Evolutionary conservation across 495 filamentous ascomycete species (phyloP).

Genomic region (Annulohypoxylon maeteangense): DNA sequence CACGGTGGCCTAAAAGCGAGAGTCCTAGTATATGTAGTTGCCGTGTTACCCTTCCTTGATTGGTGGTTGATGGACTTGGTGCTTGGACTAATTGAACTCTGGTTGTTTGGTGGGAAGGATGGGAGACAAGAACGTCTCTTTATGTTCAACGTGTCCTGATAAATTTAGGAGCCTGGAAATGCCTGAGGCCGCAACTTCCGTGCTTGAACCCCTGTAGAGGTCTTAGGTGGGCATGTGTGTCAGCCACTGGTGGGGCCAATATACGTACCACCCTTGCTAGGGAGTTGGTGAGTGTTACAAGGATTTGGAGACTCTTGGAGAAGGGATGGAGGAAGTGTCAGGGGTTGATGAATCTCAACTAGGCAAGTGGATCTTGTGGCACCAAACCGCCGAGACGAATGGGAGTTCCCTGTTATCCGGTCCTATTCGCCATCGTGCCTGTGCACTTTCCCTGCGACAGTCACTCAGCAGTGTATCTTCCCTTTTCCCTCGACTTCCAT

Average conservation of each 20-base stretch:
- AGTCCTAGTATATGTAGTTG: constrained; percentile 5
- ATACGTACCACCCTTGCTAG: constrained; percentile 19
- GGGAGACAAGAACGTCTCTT: constrained; percentile 38
- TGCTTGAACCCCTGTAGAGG: background rate
- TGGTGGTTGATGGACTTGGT: constrained; percentile 24
- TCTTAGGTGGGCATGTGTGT: constrained; percentile 37
- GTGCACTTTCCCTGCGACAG: background rate
- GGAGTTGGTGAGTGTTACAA: constrained; percentile 20
- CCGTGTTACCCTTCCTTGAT: constrained; percentile 5
- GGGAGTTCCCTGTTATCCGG: constrained; percentile 6
- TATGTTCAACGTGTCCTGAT: constrained; percentile 51
- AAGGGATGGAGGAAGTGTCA: constrained; percentile 27
- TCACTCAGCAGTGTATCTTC: background rate
- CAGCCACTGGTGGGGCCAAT: constrained; percentile 38
- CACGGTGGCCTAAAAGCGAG: constrained; percentile 23
- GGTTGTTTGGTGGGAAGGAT: constrained; percentile 10
- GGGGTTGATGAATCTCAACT: constrained; percentile 35
- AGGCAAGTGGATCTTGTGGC: constrained; percentile 40
- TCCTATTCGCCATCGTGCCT: constrained; percentile 7
- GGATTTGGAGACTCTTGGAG: constrained; percentile 16
- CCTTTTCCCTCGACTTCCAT: constrained; percentile 32
- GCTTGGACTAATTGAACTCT: constrained; percentile 12
- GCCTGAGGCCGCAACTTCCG: constrained; percentile 32
- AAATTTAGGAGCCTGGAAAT: constrained; percentile 3
- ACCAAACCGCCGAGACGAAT: constrained; percentile 43